These are phyloP conservation scores for Alnus glutinosa DNA, from an alignment of 306 rosid genomes.

Conservation along the genomic window DNA sequence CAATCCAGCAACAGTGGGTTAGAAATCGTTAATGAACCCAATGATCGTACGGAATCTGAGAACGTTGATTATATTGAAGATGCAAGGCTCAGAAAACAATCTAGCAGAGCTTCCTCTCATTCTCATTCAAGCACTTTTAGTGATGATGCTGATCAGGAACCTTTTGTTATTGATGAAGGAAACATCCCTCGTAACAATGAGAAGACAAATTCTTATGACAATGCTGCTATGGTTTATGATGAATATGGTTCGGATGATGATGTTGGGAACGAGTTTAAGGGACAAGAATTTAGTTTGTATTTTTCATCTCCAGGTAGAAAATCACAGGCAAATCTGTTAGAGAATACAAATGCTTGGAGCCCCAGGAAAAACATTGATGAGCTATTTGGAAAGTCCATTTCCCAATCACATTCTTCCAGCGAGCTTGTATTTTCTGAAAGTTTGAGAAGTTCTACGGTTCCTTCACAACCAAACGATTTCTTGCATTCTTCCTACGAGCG, in stretches of 20 bases:
- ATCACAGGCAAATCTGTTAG: constrained; percentile 41
- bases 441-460: constrained; percentile 36
- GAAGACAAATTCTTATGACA: constrained; percentile 41
- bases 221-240: constrained; percentile 60
- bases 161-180: constrained; percentile 46
- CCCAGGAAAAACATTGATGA: constrained; percentile 42
- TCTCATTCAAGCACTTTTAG: constrained; percentile 43
- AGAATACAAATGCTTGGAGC: constrained; percentile 44
- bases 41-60: constrained; percentile 40
- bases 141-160: constrained; percentile 39
- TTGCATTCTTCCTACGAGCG: constrained; percentile 35
- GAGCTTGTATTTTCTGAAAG: constrained; percentile 48
- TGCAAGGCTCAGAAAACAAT: constrained; percentile 38
- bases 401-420: constrained; percentile 37
- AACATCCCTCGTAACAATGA: constrained; percentile 26
- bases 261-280: constrained; percentile 36
- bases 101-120: constrained; percentile 39
- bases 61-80: constrained; percentile 43
- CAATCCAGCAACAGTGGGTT: constrained; percentile 41
- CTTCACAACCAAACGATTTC: constrained; percentile 45
- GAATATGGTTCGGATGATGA: constrained; percentile 71
- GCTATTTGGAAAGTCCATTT: constrained; percentile 36
- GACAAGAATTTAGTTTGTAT: constrained; percentile 46
- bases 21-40: constrained; percentile 38
- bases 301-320: constrained; percentile 41